Percentiles rank a stretch among this genome's conserved stretches.
Evolutionary conservation across 2,329 filamentous ascomycete species (phyloP).

Genomic region (Stachybotrys echinatus): DNA sequence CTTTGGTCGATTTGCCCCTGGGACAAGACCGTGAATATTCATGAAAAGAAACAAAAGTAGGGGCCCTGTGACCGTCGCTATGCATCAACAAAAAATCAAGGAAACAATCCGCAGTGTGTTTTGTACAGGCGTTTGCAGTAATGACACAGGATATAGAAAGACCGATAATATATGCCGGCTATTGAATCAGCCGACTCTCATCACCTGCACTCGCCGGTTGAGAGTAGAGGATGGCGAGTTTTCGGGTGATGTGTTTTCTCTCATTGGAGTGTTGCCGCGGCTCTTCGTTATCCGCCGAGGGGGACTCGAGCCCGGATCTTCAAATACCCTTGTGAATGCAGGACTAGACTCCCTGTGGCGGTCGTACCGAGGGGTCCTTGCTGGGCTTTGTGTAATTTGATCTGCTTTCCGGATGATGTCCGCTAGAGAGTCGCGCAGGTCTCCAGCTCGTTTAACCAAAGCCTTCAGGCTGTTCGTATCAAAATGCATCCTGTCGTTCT

Average conservation of each 20-base stretch:
- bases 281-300: constrained; percentile 45
- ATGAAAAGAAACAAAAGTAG: constrained; percentile 11
- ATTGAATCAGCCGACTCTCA: constrained; percentile 51
- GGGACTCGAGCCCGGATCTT: constrained; percentile 53
- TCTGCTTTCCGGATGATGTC: constrained; percentile 56
- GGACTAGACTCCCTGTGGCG: constrained; percentile 52
- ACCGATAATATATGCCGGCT: too few species aligned
- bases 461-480: constrained; percentile 65
- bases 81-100: constrained; percentile 26
- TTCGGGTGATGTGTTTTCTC: constrained; percentile 44
- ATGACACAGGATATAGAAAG: background rate
- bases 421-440: constrained; percentile 53
- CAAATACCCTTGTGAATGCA: constrained; percentile 63
- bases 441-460: constrained; percentile 57
- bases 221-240: constrained; percentile 47
- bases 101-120: constrained; percentile 7
- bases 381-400: constrained; percentile 51
- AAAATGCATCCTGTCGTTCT: constrained; percentile 51
- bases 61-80: constrained; percentile 26
- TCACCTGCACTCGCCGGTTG: constrained; percentile 54
- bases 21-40: background rate
- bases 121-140: constrained; percentile 20
- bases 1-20: background rate
- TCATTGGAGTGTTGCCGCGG: constrained; percentile 48
- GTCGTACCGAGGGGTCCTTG: constrained; percentile 40